Evolutionary conservation across 768 basidiomycete genomes (phyloP), one percentile per base, ranked within the genome.

Genomic region (Amanita jacksonii): DNA sequence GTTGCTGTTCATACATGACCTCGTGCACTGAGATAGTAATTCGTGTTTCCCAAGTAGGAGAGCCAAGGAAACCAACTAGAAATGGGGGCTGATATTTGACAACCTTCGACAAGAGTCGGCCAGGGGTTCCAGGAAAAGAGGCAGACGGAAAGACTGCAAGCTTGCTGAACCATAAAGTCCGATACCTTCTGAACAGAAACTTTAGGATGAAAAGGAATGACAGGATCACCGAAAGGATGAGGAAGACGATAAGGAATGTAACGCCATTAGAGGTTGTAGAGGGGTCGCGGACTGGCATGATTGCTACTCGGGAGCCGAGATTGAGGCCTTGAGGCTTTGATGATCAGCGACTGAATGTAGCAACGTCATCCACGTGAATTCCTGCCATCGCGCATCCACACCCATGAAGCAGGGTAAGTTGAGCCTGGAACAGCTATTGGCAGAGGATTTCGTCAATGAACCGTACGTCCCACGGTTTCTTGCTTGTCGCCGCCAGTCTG

Each of bases 361-460:
- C n/a, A n/a, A n/a, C n/a, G n/a, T n/a, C n/a, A n/a, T n/a, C n/a
- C n/a, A n/a, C n/a, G n/a, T n/a, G n/a, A n/a, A n/a, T n/a, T n/a
- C n/a, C n/a, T n/a, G n/a, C n/a, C n/a, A n/a, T n/a, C n/a, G n/a
- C n/a, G n/a, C n/a, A n/a, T n/a, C 16, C 25, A n/a, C 12, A n/a
- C 6, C 18, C 38, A 39, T 38, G 45, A 45, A 37, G 31, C 32
- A 33, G 27, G 13, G 8, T 9, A 32, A 12, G 13, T 28, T 41
- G 8, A 51, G 49, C n/a, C 48, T 57, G 6, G 56, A 63, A 30
- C 47, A 50, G 8, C 54, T 71, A 24, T 59, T 85, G 40, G 57
- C 69, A 25, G 58, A 64, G 31, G 70, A 82, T 56, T 89, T 79
- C 59, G 70, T 85, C 8, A 71, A 89, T 51, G 82, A 87, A 58